These are phyloP conservation scores for Diospyros kaki DNA, from an alignment of 148 eudicot species.

Conservation along the genomic window DNA sequence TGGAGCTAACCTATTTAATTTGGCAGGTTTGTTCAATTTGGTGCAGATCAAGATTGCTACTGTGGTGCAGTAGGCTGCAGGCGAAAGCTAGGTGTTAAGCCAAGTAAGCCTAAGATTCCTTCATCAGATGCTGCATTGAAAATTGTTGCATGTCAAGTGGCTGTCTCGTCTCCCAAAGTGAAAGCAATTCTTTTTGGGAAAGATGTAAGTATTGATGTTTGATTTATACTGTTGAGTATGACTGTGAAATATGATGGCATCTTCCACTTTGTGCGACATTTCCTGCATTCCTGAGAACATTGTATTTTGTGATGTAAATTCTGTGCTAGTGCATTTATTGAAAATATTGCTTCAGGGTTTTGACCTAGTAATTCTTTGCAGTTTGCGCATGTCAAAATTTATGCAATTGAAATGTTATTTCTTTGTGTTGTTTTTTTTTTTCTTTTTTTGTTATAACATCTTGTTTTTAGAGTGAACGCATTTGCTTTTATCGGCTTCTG, in stretches of 20 bases:
- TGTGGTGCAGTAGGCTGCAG: constrained; percentile 93
- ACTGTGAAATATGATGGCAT: background rate
- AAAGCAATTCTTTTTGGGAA: constrained; percentile 42
- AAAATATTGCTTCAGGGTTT: background rate
- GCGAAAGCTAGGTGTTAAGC: constrained; percentile 88
- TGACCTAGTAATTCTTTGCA: background rate
- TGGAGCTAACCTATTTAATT: constrained; percentile 36
- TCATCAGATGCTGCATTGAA: constrained; percentile 83
- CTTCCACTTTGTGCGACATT: background rate
- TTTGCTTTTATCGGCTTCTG: background rate
- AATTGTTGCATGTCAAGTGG: constrained; percentile 81
- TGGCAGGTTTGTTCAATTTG: constrained; percentile 99
- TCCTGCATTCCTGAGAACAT: background rate
- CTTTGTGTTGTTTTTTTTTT: too few species aligned
- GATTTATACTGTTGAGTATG: background rate
- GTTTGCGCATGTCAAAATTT: too few species aligned
- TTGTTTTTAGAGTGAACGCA: background rate
- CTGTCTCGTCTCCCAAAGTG: constrained; percentile 44
- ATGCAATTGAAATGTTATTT: too few species aligned
- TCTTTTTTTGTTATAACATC: too few species aligned
- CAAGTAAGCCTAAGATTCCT: constrained; percentile 66
- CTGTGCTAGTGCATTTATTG: background rate
- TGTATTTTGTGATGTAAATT: background rate
- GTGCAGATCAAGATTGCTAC: constrained; percentile 97
- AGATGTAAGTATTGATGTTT: constrained; percentile 30